Base-by-base conservation (phyloP, 164 flowering plant genomes). In the Nelumbo lutea region DNA sequence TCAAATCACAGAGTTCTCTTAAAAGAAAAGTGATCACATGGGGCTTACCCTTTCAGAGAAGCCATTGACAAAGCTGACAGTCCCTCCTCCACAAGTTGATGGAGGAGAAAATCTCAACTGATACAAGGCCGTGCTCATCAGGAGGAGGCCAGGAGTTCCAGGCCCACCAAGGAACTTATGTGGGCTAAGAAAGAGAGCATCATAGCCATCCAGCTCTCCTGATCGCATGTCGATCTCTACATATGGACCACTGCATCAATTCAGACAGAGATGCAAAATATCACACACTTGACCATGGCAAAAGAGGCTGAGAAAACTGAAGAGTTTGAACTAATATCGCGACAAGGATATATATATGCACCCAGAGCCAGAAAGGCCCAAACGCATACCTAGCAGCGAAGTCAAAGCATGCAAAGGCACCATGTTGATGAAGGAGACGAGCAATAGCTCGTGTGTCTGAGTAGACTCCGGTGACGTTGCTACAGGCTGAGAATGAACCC, bases 131-230 rank as follows among this genome's bases (percentile, higher is more conserved):
- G 86, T 87, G 78, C 67, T 83, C 88, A 89, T 86, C 6, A 87
- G 71, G 45, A 89, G 83, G 4, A 86, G 70, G 6, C 90, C 93
- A 0, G 93, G 87, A 1, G 86, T 70, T 4, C 85, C 94, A 5
- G 96, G 97, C 2, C 97, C 97, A 5, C 97, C 97, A 0, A 90
- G 64, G 62, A 92, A 92, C 76, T 92, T 90, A 70, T 92, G 97
- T 45, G 92, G 81, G 60, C 96, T 90, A 0, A 92, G 74, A 70
- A 87, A 88, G 9, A 92, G 59, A 0, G 90, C 96, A 80, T 92
- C 97, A 67, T 87, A 90, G 38, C 94, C 94, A 14, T 90, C 96
- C 5, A 74, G 59, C 69, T 86, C 84, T 3, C 96, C 93, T 0
- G 90, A 86, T 65, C 83, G 78, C 90, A 90, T 83, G 69, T 84